Percentiles rank a stretch among this genome's conserved stretches.
phyloP scores from a whole-genome alignment of 2,329 filamentous ascomycete genomes.

The Elsinoe ampelina region DNA sequence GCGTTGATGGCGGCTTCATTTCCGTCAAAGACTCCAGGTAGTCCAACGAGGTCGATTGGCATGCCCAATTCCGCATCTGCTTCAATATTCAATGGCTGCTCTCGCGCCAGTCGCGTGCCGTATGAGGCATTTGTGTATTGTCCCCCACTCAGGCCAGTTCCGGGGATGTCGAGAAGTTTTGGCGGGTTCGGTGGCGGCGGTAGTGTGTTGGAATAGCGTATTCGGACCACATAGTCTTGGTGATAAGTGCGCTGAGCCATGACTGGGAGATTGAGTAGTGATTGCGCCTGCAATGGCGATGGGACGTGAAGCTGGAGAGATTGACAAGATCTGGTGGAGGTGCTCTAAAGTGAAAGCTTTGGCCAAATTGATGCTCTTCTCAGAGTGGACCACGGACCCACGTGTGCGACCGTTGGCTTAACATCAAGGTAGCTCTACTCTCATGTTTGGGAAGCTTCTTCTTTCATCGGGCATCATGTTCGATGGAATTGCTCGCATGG shows the following conservation, averaged over 20 bases:
- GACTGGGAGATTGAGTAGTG: no score
- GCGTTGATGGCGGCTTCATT: constrained; percentile 70
- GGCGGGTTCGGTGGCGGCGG: constrained; percentile 89
- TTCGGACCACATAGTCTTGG: constrained; percentile 94
- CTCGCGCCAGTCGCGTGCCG: constrained; percentile 76
- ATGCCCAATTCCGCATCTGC: constrained; percentile 96
- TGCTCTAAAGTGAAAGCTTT: neutral
- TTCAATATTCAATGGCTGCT: constrained; percentile 92
- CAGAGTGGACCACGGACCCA: no score
- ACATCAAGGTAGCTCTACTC: neutral
- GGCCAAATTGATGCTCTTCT: neutral
- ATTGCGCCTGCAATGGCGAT: no score
- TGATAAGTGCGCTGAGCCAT: constrained; percentile 44
- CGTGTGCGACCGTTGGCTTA: no score
- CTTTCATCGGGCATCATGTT: neutral
- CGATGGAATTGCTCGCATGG: neutral
- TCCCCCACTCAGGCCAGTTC: constrained; percentile 74
- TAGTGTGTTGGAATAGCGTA: constrained; percentile 90
- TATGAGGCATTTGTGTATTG: constrained; percentile 88
- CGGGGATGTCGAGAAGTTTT: constrained; percentile 94
- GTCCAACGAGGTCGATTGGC: constrained; percentile 89
- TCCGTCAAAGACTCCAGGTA: constrained; percentile 89
- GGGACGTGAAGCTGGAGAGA: no score
- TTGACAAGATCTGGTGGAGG: no score
- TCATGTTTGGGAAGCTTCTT: neutral